A percentile compares a stretch with the other conserved stretches of the same genome.
These are phyloP conservation scores for Sechiopsis laciniata DNA, from an alignment of 306 rosid species.

Conservation along the genomic window DNA sequence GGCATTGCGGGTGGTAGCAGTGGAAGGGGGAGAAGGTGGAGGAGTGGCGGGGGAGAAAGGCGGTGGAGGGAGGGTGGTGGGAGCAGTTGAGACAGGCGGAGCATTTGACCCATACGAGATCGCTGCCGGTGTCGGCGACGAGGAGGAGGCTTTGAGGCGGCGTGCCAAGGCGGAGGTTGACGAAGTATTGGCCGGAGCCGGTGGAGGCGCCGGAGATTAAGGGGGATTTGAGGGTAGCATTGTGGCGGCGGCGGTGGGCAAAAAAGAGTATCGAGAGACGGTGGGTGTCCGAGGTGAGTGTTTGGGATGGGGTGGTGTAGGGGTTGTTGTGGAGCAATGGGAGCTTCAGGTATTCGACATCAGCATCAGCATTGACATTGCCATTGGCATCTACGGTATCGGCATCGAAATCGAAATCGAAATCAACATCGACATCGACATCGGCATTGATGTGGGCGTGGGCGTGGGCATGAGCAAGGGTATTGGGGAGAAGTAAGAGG, in stretches of 20 bases:
- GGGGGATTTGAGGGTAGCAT: conserved; percentile 29
- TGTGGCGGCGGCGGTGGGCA: conserved; percentile 28
- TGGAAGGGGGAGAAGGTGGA: conserved; percentile 50
- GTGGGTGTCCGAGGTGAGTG: conserved; percentile 44
- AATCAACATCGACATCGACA: too few relatives aligned
- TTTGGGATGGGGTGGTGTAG: conserved; percentile 33
- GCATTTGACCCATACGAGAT: conserved; percentile 72
- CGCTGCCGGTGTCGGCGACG: conserved; percentile 72
- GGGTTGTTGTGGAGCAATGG: conserved; percentile 42
- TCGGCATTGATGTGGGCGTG: too few relatives aligned
- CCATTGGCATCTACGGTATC: background rate
- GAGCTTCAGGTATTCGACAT: conserved; percentile 34
- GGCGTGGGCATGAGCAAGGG: too few relatives aligned
- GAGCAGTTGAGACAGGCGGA: conserved; percentile 53
- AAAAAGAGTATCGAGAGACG: conserved; percentile 48
- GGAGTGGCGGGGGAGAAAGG: conserved; percentile 60
- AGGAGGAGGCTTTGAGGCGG: conserved; percentile 68
- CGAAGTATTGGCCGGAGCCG: conserved; percentile 78
- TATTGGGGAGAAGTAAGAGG: conserved; percentile 16
- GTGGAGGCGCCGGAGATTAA: conserved; percentile 58
- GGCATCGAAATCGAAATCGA: too few relatives aligned
- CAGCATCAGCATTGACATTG: background rate
- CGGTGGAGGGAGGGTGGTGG: conserved; percentile 31
- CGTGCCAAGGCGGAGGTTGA: conserved; percentile 47
- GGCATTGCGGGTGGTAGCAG: conserved; percentile 49